Base-by-base conservation (phyloP, 2,329 filamentous ascomycete genomes). In the Fusarium keratoplasticum region DNA sequence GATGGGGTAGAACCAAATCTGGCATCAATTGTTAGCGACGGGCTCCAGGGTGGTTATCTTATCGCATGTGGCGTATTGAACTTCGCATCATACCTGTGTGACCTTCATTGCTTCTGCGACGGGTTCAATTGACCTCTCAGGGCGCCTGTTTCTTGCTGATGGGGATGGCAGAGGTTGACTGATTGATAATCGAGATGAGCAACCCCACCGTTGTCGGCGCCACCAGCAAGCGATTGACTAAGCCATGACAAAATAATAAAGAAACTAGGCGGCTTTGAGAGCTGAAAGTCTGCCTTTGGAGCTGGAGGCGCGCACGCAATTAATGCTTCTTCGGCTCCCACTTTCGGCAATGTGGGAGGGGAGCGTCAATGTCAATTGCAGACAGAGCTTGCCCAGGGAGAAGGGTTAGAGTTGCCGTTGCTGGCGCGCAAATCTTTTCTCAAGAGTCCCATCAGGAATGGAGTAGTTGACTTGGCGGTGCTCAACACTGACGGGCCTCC, bases 1-100 rank as follows among this genome's bases (percentile, higher is more conserved):
- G 83, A 95, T 91, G 47, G 93, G 92, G 80, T 95, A 94, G 57
- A 93, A 86, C 81, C 91, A 93, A 38, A 95, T 86, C 82, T 84
- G 61, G 13, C 20, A 27, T 47, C 13, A n/a, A 13, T 29, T 64
- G 16, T 74, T 16, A 75, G 65, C n/a, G 38, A 57, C 61, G 33
- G 0, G 22, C n/a, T 57, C 31, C 13, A 27, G 38, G 6, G 6
- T 22, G 7, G 33, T n/a, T 33, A n/a, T 27, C 16, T 31, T 58
- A 40, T 64, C 22, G 27, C 10, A 6, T 38, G 11, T 42, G 18
- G 33, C 61, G 29, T 4, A 20, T 25, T 54, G 5, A 22, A 16
- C 69, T 6, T n/a, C 18, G 3, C 9, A 18, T 33, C 70, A 71
- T 74, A 80, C 80, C 29, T 76, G 77, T 8, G 79, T 82, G 65